Conservation (phyloP, 192 early-diverging fungal genomes). For the Rhizophagus sp. region DNA sequence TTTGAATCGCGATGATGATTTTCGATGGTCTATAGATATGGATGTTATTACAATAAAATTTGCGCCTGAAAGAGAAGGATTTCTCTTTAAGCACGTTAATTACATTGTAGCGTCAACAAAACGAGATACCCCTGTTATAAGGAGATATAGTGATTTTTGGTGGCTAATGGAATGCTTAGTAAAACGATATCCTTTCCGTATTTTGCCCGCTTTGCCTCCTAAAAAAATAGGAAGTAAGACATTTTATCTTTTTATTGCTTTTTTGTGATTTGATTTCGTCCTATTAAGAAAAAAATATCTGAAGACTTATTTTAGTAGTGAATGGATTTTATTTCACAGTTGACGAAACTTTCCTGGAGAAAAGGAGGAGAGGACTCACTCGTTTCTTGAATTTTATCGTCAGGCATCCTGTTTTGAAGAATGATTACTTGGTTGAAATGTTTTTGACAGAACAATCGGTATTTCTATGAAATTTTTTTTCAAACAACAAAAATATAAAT, state of each 20-base stretch:
- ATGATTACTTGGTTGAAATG: constrained; percentile 59
- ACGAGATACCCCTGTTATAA: constrained; percentile 58
- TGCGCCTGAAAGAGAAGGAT: constrained; percentile 54
- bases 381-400: constrained; percentile 75
- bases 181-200: constrained; percentile 79
- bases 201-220: constrained; percentile 82
- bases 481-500: not conserved
- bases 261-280: not conserved
- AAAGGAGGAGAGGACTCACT: constrained; percentile 64
- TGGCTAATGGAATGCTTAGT: constrained; percentile 81
- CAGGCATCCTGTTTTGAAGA: constrained; percentile 71
- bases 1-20: constrained; percentile 38
- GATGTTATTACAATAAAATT: constrained; percentile 57
- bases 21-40: constrained; percentile 56
- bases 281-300: not conserved
- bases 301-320: constrained; percentile 31
- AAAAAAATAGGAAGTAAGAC: constrained; percentile 79
- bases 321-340: constrained; percentile 45
- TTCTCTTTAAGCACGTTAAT: constrained; percentile 78
- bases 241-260: not conserved
- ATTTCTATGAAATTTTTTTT: constrained; percentile 1
- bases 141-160: constrained; percentile 91
- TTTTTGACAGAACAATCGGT: constrained; percentile 72
- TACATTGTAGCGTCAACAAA: constrained; percentile 78
- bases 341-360: constrained; percentile 71